Evolutionary conservation across 768 basidiomycete species (phyloP), one percentile per base, ranked within the genome.

Genomic region (Calvatia gigantea): DNA sequence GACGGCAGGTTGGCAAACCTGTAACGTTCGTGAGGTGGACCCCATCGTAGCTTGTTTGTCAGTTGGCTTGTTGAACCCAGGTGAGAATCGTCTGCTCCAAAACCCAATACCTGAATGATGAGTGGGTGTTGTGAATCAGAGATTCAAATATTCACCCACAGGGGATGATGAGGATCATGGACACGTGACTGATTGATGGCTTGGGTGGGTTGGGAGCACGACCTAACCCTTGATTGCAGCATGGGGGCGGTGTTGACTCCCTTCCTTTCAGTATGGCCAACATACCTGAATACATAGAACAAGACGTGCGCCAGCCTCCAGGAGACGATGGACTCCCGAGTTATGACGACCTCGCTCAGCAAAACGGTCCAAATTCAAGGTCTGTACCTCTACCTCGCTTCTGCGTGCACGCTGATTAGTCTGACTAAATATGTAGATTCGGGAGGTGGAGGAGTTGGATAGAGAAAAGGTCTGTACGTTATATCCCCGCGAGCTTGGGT

Each of bases 401-500:
- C 54, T 45, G 29, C 53, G 35, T 28, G 33, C 14, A 50, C 42
- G 47, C 31, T 54, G 58, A 55, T 59, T 4, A 17, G 33, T 41
- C 17, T 3, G 19, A 7, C 15, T 25, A 25, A 51, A 28, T 37
- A 46, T 28, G 33, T 62, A 93, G 91, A 64, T 93, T 93, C 62
- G 91, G 91, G 17, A 76, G 91, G 56, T 94, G 91, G 91, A 81
- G 79, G 65, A 83, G 84, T 5, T 94, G 91, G 91, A 88, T 94
- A 54, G 91, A 94, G 73, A 94, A 93, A 69, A 80, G 91, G 90
- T 86, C 60, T 46, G 71, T 59, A 32, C 6, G 5, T 29, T 4
- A 9, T 32, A 37, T n/a, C 45, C 45, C n/a, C 25, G 4, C 51
- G 6, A 46, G 21, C 28, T 28, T 54, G 21, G 35, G 49, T 31